A percentile compares a stretch with the other conserved stretches of the same genome.
phyloP scores from a whole-genome alignment of 352 stramenopile species.

The Pythium utonaiense region DNA sequence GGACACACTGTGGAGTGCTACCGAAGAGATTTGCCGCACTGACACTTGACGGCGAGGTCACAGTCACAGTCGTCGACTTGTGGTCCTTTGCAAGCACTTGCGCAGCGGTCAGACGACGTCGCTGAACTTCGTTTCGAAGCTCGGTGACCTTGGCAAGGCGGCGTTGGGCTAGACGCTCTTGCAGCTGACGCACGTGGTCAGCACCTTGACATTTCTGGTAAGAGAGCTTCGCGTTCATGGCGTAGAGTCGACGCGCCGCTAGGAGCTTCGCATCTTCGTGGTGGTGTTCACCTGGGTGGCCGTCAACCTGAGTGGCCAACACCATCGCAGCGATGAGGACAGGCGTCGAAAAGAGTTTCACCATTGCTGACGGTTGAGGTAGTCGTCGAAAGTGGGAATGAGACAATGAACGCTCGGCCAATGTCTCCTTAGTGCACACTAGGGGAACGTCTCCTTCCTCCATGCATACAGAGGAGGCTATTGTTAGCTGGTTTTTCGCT shows the following conservation, averaged over 20 bases:
- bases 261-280: background rate
- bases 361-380: too few species aligned
- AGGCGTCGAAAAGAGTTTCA: background rate
- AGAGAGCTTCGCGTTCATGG: slow-evolving; percentile 8
- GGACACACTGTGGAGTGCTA: background rate
- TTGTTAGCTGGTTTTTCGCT: too few species aligned
- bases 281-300: background rate
- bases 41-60: background rate
- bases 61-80: background rate
- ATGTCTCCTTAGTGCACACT: too few species aligned
- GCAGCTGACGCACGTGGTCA: background rate
- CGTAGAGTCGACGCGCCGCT: slow-evolving; percentile 5
- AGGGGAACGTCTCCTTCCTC: too few species aligned
- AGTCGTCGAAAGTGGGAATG: too few species aligned
- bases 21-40: background rate
- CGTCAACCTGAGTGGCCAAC: background rate
- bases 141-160: slow-evolving; percentile 5
- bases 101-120: background rate
- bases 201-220: slow-evolving; percentile 1
- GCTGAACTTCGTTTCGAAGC: background rate
- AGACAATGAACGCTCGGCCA: too few species aligned
- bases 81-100: background rate
- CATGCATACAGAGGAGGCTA: too few species aligned
- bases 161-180: slow-evolving; percentile 1
- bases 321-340: background rate